A percentile compares a stretch with the other conserved stretches of the same genome.
Evolutionary conservation across 2,329 filamentous ascomycete genomes (phyloP).

Genomic region (Fusarium staphyleae): DNA sequence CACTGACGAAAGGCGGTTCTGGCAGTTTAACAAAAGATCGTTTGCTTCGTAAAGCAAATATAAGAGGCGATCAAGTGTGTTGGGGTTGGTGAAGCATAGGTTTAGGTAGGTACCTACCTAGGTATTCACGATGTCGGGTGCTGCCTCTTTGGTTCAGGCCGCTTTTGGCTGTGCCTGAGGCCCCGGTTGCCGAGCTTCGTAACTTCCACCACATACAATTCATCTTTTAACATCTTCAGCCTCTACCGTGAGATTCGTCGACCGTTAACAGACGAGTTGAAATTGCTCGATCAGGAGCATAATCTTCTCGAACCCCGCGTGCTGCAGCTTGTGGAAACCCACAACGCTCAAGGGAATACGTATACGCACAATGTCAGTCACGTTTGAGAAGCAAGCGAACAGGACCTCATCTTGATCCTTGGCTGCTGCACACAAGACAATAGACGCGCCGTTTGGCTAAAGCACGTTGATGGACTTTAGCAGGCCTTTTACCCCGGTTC

Average conservation of each 20-base stretch:
- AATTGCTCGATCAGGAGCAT: too few species aligned
- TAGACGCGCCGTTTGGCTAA: conserved; percentile 10
- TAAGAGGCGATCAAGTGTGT: too few species aligned
- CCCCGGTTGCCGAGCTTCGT: conserved; percentile 1
- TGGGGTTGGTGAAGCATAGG: too few species aligned
- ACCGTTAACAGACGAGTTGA: too few species aligned
- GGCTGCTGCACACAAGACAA: neutral
- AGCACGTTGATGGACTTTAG: conserved; percentile 1
- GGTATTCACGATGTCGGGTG: neutral
- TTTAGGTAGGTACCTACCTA: too few species aligned
- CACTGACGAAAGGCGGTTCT: too few species aligned
- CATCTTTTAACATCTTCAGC: too few species aligned
- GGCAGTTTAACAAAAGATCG: too few species aligned
- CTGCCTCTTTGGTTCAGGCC: conserved; percentile 2
- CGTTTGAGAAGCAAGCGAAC: neutral
- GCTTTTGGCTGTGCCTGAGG: conserved; percentile 25
- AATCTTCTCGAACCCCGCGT: neutral
- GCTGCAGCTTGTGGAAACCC: neutral
- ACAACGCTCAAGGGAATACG: neutral
- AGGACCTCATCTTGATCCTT: neutral
- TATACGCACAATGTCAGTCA: conserved; percentile 13
- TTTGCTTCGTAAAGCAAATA: too few species aligned
- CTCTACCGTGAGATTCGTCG: too few species aligned
- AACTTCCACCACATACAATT: too few species aligned
- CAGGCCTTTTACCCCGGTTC: conserved; percentile 3